phyloP scores from a whole-genome alignment of 805 yeast species.

The Kluyveromyces nonfermentans region DNA sequence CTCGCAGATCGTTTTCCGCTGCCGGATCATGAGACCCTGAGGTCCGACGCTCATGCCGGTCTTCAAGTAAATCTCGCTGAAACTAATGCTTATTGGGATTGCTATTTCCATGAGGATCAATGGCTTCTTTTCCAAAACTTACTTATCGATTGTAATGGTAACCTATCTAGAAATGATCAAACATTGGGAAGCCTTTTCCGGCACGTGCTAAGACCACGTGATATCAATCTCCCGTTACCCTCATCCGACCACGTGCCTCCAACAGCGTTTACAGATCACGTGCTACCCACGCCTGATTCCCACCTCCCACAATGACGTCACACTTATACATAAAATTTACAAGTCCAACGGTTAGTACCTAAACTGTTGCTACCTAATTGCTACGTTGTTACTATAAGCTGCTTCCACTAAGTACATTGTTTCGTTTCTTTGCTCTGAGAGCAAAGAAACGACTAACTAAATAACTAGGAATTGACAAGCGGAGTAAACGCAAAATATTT shows the following conservation, averaged over 20 bases:
- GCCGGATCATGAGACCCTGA: constrained; percentile 2
- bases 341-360: no score
- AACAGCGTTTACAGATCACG: background rate
- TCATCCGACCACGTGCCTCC: background rate
- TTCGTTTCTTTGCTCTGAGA: no score
- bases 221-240: constrained; percentile 1
- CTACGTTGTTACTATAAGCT: no score
- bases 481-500: no score
- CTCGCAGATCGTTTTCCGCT: constrained; percentile 1
- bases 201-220: constrained; percentile 4
- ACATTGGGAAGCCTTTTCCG: background rate
- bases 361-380: no score
- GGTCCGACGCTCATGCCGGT: constrained; percentile 4
- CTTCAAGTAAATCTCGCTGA: constrained; percentile 2
- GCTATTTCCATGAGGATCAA: constrained; percentile 3
- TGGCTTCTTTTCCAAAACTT: constrained; percentile 2
- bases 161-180: background rate
- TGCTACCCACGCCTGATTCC: background rate
- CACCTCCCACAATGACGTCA: background rate
- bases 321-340: no score
- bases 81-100: constrained; percentile 2
- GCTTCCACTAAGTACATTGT: no score
- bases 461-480: no score
- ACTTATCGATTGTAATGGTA: constrained; percentile 3
- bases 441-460: no score